Evolutionary conservation across 2,329 filamentous ascomycete genomes (phyloP), one percentile per base, ranked within the genome.

Genomic region (Elsinoe batatas): DNA sequence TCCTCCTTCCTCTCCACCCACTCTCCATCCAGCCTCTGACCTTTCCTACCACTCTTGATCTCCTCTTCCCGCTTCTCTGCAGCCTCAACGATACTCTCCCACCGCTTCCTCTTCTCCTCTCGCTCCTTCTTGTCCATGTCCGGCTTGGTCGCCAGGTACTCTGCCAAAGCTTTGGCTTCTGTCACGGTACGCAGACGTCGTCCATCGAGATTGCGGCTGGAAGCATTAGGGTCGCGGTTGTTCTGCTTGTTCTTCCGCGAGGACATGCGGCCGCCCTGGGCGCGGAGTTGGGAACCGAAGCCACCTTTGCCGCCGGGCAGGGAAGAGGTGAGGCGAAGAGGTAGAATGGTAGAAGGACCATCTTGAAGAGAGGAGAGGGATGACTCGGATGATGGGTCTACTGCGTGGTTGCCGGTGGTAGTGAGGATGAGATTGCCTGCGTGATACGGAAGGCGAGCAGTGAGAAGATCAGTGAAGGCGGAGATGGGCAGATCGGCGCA

Each of bases 1-100:
- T 95, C 90, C 63, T 96, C 91, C 70, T 94, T 95, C 61, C 89
- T 86, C 68, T 98, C 93, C 38, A 97, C 84, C 90, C 91, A 98
- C 67, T 91, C 87, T 0, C 88, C 89, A 65, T 96, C 89, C 38
- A 96, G 62, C 59, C 79, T 74, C 35, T 62, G 63, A 54, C 83
- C 81, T 62, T 82, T 79, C 61, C 79, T 77, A 8, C 88, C 89
- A 58, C 84, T 83, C 69, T 81, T 84, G 53, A 96, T 81, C 65
- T 95, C 91, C 35, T 89, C 85, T 64, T 95, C 86, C 62, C 84
- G 85, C 59, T 83, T 80, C 68, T 97, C 91, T 0, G 93, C 84
- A 58, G 85, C 78, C 49, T 91, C 87, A 11, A 97, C 85, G 56
- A 97, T 86, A 65, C 91, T 81, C 69, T 95, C 84, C 89, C 90